Evolutionary conservation across 495 filamentous ascomycete species (phyloP).

Genomic region (Bacidia gigantensis): DNA sequence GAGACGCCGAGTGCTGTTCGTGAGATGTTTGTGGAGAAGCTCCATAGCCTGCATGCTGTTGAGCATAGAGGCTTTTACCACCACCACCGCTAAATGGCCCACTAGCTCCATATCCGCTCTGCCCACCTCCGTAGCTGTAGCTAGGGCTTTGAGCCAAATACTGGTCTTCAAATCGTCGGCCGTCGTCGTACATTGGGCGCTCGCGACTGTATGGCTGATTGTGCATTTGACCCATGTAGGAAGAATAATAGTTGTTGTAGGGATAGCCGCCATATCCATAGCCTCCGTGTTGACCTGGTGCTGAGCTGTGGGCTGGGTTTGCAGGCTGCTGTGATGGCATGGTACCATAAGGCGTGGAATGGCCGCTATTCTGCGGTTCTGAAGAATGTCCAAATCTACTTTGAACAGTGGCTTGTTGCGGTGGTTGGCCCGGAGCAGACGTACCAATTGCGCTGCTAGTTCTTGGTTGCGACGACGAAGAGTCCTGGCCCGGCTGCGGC

Average conservation of each 20-base stretch:
- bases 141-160: slow-evolving; percentile 43
- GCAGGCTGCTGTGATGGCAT: slow-evolving; percentile 51
- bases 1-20: slow-evolving; percentile 61
- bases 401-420: slow-evolving; percentile 53
- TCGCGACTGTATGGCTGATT: slow-evolving; percentile 38
- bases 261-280: slow-evolving; percentile 69
- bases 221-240: slow-evolving; percentile 60
- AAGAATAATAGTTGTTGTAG: slow-evolving; percentile 64
- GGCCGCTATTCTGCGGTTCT: slow-evolving; percentile 71
- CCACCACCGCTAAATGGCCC: slow-evolving; percentile 22
- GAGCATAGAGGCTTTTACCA: slow-evolving; percentile 65
- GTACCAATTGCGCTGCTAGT: slow-evolving; percentile 63
- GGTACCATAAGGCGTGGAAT: slow-evolving; percentile 77
- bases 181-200: slow-evolving; percentile 44
- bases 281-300: slow-evolving; percentile 35
- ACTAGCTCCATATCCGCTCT: slow-evolving; percentile 55
- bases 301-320: slow-evolving; percentile 31
- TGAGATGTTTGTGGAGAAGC: slow-evolving; percentile 58
- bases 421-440: slow-evolving; percentile 55
- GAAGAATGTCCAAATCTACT: slow-evolving; percentile 53
- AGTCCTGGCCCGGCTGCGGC: slow-evolving; percentile 52
- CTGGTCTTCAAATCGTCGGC: slow-evolving; percentile 39
- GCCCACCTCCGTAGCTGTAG: slow-evolving; percentile 52
- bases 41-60: slow-evolving; percentile 58
- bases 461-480: slow-evolving; percentile 51